Evolutionary conservation across 495 filamentous ascomycete genomes (phyloP), one percentile per base, ranked within the genome.

Genomic region (Trichoderma parareesei): DNA sequence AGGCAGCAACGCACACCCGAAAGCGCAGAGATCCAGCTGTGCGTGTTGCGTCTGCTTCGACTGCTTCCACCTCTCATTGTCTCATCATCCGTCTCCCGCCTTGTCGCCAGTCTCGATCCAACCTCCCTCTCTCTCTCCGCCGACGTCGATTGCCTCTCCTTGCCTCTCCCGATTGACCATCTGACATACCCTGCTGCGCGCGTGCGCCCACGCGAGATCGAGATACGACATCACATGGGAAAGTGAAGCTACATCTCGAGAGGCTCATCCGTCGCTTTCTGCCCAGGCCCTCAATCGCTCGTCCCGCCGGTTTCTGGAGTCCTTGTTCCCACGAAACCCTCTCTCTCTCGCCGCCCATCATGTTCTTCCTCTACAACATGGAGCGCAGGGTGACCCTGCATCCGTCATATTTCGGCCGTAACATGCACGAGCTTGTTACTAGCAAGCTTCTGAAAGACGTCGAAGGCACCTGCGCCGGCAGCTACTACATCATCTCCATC

Each of bases 341-440:
- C 33, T 61, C 33, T 43, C 37, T 20, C 65, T 37, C 62, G 9
- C 69, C 65, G 62, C 60, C 48, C 67, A 81, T 60, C 62, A 98
- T 98, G 94, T 98, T 97, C 75, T 98, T 98, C 81, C 89, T 98
- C 71, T 89, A 96, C 76, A 90, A 95, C 68, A 88, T 98, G 73
- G 91, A 96, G 78, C 91, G 92, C 70, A 84, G 87, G 68, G 93
- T 98, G 67, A 90, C 90, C 62, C 84, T 98, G 69, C 95, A 98
- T 74, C 94, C 94, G 41, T 97, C 94, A 37, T 98, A 92, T 78
- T 98, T 98, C 73, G 91, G 91, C 65, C 85, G 89, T 44, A 89
- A 92, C 70, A 92, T 96, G 82, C 87, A 90, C 63, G 89, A 95
- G 63, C 87, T 95, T 71, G 87, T 98, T 8, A 91, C 88, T 48